Evolutionary conservation across 345 rosid genomes (phyloP), one percentile per base, ranked within the genome.

Genomic region (Eucalyptus marginata): DNA sequence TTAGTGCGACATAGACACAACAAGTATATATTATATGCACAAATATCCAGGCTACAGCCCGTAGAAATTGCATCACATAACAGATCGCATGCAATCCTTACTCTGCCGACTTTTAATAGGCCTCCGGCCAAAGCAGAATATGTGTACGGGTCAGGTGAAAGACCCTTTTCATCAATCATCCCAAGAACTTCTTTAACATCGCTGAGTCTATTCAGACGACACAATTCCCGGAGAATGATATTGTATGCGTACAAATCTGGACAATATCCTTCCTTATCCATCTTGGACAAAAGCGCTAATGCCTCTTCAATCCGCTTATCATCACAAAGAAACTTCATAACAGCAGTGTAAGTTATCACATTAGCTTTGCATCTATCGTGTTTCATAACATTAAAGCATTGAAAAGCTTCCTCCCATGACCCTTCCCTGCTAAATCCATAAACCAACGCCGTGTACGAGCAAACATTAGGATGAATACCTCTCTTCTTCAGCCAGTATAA

Each of bases 351-450:
- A 4, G 94, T 91, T 84, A 89, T 87, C 52, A 88, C 90, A 87
- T 90, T 92, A 59, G 94, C 91, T 50, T 89, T 49, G 47, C 90
- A 91, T 12, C 90, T 91, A 89, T 87, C 87, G 20, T 12, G 85
- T 87, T 79, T 62, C 93, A 92, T 92, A 49, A 88, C 91, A 90
- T 89, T 87, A 27, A 91, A 86, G 86, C 90, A 89, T 43, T 9
- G 89, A 47, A 87, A 90, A 22, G 91, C 93, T 68, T 89, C 89
- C 7, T 89, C 89, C 90, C 50, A 47, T 29, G 40, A 87, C 22
- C 93, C 93, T 87, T 90, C 93, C 89, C 86, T 90, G 84, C 89
- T 43, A 87, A 93, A 90, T 29, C 94, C 94, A 89, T 92, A 92
- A 88, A 92, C 88, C 89, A 93, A 89, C 89, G 93, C 93, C 12